Evolutionary conservation across 2,329 filamentous ascomycete species (phyloP).

Genomic region (Nothopassalora personata): DNA sequence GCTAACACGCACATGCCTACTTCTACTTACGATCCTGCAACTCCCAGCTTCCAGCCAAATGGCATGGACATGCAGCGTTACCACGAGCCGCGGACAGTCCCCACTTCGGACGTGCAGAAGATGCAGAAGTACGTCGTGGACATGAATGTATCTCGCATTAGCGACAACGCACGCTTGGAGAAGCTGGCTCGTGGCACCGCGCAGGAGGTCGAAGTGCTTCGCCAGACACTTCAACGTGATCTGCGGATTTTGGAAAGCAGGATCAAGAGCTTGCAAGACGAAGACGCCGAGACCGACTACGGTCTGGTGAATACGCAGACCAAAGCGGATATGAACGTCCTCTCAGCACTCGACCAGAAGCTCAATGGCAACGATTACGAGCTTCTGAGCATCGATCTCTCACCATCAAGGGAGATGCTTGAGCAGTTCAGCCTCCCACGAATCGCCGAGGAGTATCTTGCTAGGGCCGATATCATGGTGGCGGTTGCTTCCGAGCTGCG

Average conservation of each 20-base stretch:
- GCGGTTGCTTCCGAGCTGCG: conserved; percentile 1
- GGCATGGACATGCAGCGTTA: conserved; percentile 6
- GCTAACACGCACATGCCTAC: background rate
- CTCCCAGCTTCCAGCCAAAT: conserved; percentile 8
- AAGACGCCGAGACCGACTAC: background rate
- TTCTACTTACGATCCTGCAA: conserved; percentile 3
- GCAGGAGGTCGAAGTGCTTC: conserved; percentile 7
- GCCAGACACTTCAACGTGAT: conserved; percentile 7
- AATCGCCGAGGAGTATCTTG: conserved; percentile 5
- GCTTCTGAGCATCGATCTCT: background rate
- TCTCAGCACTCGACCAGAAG: too few relatives aligned
- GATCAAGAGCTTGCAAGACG: conserved; percentile 8
- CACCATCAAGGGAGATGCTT: background rate
- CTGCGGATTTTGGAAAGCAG: conserved; percentile 10
- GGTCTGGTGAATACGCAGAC: background rate
- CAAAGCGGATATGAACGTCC: background rate
- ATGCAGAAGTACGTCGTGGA: conserved; percentile 5
- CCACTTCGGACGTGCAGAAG: background rate
- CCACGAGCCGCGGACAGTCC: background rate
- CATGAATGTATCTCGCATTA: conserved; percentile 7
- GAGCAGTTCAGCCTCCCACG: conserved; percentile 2
- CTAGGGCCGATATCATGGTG: conserved; percentile 6
- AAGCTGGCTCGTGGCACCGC: conserved; percentile 3
- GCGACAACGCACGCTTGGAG: conserved; percentile 8
- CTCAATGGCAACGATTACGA: background rate